These are phyloP conservation scores for Floccularia luteovirens DNA, from an alignment of 768 basidiomycete genomes.

Conservation along the genomic window DNA sequence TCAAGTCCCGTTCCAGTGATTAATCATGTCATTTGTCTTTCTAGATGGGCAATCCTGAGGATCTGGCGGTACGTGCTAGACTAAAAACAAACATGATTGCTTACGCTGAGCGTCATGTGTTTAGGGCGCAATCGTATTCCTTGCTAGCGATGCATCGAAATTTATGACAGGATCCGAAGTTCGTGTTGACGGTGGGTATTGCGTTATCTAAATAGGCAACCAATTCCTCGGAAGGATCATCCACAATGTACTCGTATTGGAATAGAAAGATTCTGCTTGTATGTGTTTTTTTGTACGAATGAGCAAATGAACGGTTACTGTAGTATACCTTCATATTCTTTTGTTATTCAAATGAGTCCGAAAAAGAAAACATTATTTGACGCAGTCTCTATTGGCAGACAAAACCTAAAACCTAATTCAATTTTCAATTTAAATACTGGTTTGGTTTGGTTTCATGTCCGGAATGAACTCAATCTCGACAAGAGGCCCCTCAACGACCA, in stretches of 20 bases:
- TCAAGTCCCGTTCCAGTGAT: slow-evolving; percentile 7
- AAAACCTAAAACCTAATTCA: neutral
- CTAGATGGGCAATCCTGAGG: slow-evolving; percentile 89
- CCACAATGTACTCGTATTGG: too few relatives aligned
- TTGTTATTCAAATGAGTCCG: too few relatives aligned
- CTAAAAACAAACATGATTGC: neutral
- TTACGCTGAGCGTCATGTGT: neutral
- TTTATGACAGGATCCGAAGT: slow-evolving; percentile 88
- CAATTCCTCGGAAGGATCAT: too few relatives aligned
- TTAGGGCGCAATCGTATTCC: slow-evolving; percentile 83
- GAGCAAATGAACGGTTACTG: too few relatives aligned
- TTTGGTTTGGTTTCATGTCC: slow-evolving; percentile 1
- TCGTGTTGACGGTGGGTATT: slow-evolving; percentile 88
- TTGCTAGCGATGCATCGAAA: slow-evolving; percentile 82
- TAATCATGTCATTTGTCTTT: slow-evolving; percentile 3
- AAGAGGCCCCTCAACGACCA: slow-evolving; percentile 12
- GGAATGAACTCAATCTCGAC: slow-evolving; percentile 6
- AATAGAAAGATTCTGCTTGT: too few relatives aligned
- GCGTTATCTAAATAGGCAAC: slow-evolving; percentile 37
- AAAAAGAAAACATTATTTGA: too few relatives aligned
- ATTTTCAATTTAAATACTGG: neutral
- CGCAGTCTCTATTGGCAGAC: too few relatives aligned
- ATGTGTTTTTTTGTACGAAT: too few relatives aligned
- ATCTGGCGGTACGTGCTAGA: slow-evolving; percentile 56
- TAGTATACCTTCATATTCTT: too few relatives aligned